These are phyloP conservation scores for Aspergillus carlsbadensis DNA, from an alignment of 495 filamentous ascomycete species.

Conservation along the genomic window DNA sequence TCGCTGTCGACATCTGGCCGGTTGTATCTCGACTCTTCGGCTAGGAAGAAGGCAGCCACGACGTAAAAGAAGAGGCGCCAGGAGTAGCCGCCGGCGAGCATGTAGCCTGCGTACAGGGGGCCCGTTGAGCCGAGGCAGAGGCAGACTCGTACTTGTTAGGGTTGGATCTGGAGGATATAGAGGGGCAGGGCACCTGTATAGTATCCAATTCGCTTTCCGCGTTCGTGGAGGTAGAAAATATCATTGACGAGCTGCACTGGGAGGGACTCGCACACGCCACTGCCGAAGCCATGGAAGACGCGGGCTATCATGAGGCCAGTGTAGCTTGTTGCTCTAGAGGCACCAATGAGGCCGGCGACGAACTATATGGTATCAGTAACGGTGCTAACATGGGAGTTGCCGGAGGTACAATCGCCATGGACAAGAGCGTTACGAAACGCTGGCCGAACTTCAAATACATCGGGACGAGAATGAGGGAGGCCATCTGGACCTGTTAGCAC, in stretches of 20 bases:
- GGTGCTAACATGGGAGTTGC: neutral
- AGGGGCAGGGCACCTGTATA: slow-evolving; percentile 46
- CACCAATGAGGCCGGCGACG: slow-evolving; percentile 55
- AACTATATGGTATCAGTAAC: slow-evolving; percentile 35
- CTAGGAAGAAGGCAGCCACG: slow-evolving; percentile 59
- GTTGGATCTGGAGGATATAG: neutral
- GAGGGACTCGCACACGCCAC: slow-evolving; percentile 60
- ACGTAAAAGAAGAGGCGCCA: slow-evolving; percentile 69
- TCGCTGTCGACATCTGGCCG: slow-evolving; percentile 21
- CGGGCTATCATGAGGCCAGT: slow-evolving; percentile 53
- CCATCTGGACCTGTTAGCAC: slow-evolving; percentile 19
- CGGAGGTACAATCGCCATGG: slow-evolving; percentile 40
- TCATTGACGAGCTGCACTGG: slow-evolving; percentile 66
- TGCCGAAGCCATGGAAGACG: slow-evolving; percentile 56
- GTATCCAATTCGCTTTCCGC: slow-evolving; percentile 56
- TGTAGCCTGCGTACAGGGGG: slow-evolving; percentile 61
- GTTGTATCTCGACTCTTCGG: slow-evolving; percentile 61
- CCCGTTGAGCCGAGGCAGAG: slow-evolving; percentile 60
- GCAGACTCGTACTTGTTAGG: slow-evolving; percentile 36
- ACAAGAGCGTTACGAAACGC: slow-evolving; percentile 54
- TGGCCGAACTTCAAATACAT: slow-evolving; percentile 58
- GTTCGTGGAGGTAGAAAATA: slow-evolving; percentile 64
- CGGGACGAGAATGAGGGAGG: slow-evolving; percentile 57
- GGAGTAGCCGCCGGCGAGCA: slow-evolving; percentile 60
- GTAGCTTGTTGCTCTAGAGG: slow-evolving; percentile 51